Base-by-base conservation (phyloP, 139 green algal genomes). In the Ostreobium quekettii region DNA sequence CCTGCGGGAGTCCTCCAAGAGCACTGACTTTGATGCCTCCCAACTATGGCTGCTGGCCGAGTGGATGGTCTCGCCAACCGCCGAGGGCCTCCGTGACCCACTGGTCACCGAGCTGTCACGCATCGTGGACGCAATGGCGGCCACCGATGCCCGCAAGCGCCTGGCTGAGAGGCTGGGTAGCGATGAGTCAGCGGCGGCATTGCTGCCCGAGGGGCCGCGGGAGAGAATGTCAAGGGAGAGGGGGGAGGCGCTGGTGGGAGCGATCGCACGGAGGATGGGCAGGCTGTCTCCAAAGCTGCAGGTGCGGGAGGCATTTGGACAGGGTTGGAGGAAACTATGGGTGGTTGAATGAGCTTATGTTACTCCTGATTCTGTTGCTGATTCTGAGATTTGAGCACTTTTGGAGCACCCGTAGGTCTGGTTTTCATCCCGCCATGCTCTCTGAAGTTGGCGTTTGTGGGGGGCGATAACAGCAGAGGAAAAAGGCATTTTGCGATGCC, bases 11-110 rank as follows among this genome's bases (percentile, higher is more conserved):
- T 85, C 86, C 47, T 75, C 64, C 69, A 91, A 93, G 79, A 89
- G 77, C 66, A 36, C 69, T 2, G 85, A 87, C 77, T 96, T 88
- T 72, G 84, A 96, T 67, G 60, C 82, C 2, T 65, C 60, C 6
- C 86, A 95, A 80, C 74, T 96, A 15, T 97, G 91, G 91, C 77
- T 92, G 60, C 80, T 96, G 60, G 80, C 80, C 0, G 80, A 90
- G 49, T 96, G 85, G 85, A 60, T 95, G 46, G 64, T 92, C 64
- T 75, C 74, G 1, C 78, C 83, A 2, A 46, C 62, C 7, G 83
- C 81, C 1, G 62, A 46, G 0, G 62, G 67, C 5, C 53, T 93
- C 31, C 61, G 87, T 2, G 65, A 71, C 35, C 76, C 75, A 6
- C 53, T 94, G n/a, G 82, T 80, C 24, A 63, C 48, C n/a, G 88